Percentiles rank a stretch among this genome's conserved stretches.
phyloP scores from a whole-genome alignment of 2,329 filamentous ascomycete species.

The Botrytis deweyae region DNA sequence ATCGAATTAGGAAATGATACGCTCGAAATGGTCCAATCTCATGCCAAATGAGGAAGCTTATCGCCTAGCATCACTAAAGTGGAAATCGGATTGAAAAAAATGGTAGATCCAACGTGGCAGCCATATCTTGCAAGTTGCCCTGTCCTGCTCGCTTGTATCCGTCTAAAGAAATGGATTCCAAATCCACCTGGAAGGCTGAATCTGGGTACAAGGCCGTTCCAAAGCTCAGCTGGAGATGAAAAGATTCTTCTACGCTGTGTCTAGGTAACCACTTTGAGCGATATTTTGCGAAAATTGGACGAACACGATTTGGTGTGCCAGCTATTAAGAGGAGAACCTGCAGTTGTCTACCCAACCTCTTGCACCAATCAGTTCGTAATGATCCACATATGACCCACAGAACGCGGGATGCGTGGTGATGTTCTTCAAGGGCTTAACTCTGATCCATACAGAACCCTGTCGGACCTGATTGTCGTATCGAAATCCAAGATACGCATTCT shows the following conservation, averaged over 20 bases:
- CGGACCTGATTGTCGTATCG: neutral
- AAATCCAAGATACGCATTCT: neutral
- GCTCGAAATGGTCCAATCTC: neutral
- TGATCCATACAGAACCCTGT: neutral
- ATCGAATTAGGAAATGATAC: conserved; percentile 1
- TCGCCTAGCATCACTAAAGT: neutral
- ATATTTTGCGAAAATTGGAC: neutral
- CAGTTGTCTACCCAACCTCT: neutral
- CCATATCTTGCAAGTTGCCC: neutral
- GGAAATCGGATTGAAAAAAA: neutral
- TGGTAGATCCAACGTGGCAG: conserved; percentile 6
- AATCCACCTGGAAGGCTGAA: conserved; percentile 3
- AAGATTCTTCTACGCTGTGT: neutral
- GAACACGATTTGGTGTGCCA: neutral
- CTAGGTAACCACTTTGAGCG: neutral
- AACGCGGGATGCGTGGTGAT: neutral
- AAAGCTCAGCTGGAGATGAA: conserved; percentile 7
- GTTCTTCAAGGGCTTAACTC: neutral
- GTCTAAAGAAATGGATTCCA: neutral
- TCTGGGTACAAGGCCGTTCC: neutral
- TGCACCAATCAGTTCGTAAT: neutral
- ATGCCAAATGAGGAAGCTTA: neutral
- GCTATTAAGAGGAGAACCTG: neutral
- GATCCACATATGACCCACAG: neutral
- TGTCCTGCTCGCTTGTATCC: conserved; percentile 9